A percentile compares a stretch with the other conserved stretches of the same genome.
Evolutionary conservation across 2,329 filamentous ascomycete genomes (phyloP).

Genomic region (Colletotrichum lupini): DNA sequence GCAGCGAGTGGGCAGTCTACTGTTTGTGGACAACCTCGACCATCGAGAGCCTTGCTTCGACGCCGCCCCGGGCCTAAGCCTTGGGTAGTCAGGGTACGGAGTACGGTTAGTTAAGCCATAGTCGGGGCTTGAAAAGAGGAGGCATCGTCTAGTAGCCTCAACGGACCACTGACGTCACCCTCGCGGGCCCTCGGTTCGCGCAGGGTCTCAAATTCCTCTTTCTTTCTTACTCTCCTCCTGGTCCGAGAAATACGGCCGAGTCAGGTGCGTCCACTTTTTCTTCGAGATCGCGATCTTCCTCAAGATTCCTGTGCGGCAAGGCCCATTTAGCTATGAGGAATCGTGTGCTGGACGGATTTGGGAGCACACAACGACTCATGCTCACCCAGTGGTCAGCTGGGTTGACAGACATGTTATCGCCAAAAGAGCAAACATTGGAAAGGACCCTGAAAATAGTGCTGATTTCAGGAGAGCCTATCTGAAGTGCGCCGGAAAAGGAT

Average conservation of each 20-base stretch:
- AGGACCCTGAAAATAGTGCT: conserved; percentile 16
- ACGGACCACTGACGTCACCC: conserved; percentile 26
- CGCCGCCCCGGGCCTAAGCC: neutral
- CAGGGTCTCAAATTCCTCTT: conserved; percentile 21
- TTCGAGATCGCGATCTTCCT: conserved; percentile 8
- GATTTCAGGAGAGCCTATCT: neutral
- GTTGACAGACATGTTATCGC: neutral
- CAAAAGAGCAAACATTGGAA: neutral
- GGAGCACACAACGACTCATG: neutral
- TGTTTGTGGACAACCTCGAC: neutral
- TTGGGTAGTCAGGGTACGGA: neutral
- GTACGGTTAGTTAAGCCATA: neutral
- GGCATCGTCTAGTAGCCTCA: conserved; percentile 8
- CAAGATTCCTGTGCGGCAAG: neutral
- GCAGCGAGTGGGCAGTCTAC: neutral
- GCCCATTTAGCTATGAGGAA: neutral
- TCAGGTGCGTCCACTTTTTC: conserved; percentile 22
- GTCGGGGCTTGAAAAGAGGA: conserved; percentile 5
- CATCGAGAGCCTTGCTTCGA: neutral
- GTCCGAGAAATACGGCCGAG: conserved; percentile 21
- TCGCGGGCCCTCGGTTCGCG: conserved; percentile 21
- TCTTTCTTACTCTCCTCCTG: neutral
- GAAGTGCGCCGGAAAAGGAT: neutral
- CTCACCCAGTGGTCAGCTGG: neutral
- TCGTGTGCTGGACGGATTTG: neutral